These are phyloP conservation scores for Prorocentrum cordatum DNA, from an alignment of 169 alveolate species.

Conservation along the genomic window DNA sequence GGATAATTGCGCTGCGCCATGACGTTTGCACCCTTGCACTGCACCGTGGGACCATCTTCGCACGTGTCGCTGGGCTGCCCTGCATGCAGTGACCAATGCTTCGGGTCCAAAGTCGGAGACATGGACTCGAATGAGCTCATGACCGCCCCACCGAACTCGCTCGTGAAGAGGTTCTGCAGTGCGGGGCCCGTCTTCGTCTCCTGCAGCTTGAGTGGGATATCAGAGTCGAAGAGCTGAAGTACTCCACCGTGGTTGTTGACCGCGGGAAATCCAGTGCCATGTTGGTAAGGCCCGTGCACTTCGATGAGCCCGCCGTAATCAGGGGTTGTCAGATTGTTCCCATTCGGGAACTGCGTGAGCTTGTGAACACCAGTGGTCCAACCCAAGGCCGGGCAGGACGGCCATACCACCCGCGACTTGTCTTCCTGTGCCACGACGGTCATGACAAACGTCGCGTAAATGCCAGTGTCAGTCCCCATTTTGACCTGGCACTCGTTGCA, in stretches of 20 bases:
- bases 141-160: slow-evolving; percentile 42
- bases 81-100: slow-evolving; percentile 37
- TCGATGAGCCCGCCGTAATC: background rate
- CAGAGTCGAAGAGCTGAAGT: background rate
- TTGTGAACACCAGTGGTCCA: slow-evolving; percentile 63
- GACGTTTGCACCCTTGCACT: background rate
- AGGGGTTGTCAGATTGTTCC: slow-evolving; percentile 31
- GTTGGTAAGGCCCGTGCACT: slow-evolving; percentile 41
- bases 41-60: background rate
- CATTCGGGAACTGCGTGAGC: slow-evolving; percentile 20
- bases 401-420: slow-evolving; percentile 32
- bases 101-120: slow-evolving; percentile 30
- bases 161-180: slow-evolving; percentile 10
- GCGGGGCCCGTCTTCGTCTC: slow-evolving; percentile 9
- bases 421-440: slow-evolving; percentile 46
- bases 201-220: background rate
- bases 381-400: slow-evolving; percentile 58
- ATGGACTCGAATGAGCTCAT: slow-evolving; percentile 42
- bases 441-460: slow-evolving; percentile 58
- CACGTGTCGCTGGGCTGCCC: slow-evolving; percentile 14
- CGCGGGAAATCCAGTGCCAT: background rate
- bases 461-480: slow-evolving; percentile 30
- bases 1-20: slow-evolving; percentile 60
- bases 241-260: background rate
- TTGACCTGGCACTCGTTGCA: slow-evolving; percentile 62